Base-by-base conservation (phyloP, 2,329 filamentous ascomycete species). In the Bipolaris cookei region DNA sequence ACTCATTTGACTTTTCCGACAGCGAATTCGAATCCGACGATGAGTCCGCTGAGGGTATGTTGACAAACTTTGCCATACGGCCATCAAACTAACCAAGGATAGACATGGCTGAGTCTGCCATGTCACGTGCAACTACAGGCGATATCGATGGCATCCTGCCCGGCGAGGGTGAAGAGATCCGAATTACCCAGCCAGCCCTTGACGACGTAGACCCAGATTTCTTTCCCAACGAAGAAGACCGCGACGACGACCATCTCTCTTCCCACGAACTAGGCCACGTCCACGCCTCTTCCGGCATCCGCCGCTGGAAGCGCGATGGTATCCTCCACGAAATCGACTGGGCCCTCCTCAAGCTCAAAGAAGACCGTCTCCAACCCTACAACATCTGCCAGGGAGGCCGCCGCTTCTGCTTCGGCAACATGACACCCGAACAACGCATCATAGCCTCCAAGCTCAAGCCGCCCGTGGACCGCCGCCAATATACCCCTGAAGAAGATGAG, bases 271-370 rank as follows among this genome's bases (percentile, higher is more conserved):
- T 98, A 1, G 94, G 94, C 3, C 87, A 92, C 68, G 82, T 98
- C 3, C 92, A 96, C 69, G 94, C 94, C 0, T 96, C 92, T 0
- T 97, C 92, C 20, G 94, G 94, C 6, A 90, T 98, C 56, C 87
- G 92, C 4, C 87, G 94, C 28, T 88, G 90, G 72, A 83, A 81
- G 49, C 84, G 88, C 57, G 83, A 89, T 59, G 88, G 89, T 4
- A 80, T 96, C 21, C 82, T 91, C 5, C 94, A 97, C 73, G 94
- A 98, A 75, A 92, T 98, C 42, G 94, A 98, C 75, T 98, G 94
- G 94, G 92, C 93, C 0, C 80, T 98, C 2, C 92, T 98, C 66
- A 87, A 90, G 64, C 91, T 98, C 62, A 81, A 89, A 10, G 82
- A 88, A 3, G 84, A 88, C 10, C 86, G 94, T 1, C 79, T 88